Percentiles rank a stretch among this genome's conserved stretches.
phyloP scores from a whole-genome alignment of 208 protist genomes.

The Novymonas esmeraldas region DNA sequence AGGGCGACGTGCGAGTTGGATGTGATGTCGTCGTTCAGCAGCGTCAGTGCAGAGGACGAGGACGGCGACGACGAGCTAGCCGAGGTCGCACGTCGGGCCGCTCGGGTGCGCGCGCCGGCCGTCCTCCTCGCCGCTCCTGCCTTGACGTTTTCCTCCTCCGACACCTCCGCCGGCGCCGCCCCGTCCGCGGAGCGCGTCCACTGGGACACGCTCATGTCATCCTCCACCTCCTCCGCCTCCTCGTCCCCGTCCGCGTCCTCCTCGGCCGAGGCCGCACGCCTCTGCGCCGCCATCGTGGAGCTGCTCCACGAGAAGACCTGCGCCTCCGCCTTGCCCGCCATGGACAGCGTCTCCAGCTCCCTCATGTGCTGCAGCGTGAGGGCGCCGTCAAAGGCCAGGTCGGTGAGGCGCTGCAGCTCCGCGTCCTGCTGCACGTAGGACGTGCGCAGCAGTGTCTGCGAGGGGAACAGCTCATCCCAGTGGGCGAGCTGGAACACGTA shows the following conservation, averaged over 20 bases:
- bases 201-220: constrained; percentile 22
- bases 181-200: constrained; percentile 4
- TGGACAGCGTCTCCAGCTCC: constrained; percentile 60
- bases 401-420: constrained; percentile 54
- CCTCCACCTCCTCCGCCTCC: constrained; percentile 16
- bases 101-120: too few species aligned
- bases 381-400: constrained; percentile 65
- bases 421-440: constrained; percentile 51
- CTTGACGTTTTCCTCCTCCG: not conserved
- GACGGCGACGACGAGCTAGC: constrained; percentile 9
- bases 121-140: constrained; percentile 3
- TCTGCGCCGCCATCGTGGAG: constrained; percentile 17
- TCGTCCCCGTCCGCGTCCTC: constrained; percentile 10
- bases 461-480: constrained; percentile 76
- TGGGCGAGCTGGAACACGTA: constrained; percentile 81
- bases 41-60: constrained; percentile 10
- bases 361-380: constrained; percentile 68
- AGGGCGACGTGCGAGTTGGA: constrained; percentile 77
- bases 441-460: constrained; percentile 61
- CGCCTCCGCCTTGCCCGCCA: constrained; percentile 41
- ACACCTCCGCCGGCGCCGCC: not conserved
- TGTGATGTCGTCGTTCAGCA: constrained; percentile 51
- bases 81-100: too few species aligned
- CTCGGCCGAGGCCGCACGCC: constrained; percentile 3
- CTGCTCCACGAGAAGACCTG: constrained; percentile 32